Conservation (phyloP, 208 protist species). For the Crithidia expoeki region DNA sequence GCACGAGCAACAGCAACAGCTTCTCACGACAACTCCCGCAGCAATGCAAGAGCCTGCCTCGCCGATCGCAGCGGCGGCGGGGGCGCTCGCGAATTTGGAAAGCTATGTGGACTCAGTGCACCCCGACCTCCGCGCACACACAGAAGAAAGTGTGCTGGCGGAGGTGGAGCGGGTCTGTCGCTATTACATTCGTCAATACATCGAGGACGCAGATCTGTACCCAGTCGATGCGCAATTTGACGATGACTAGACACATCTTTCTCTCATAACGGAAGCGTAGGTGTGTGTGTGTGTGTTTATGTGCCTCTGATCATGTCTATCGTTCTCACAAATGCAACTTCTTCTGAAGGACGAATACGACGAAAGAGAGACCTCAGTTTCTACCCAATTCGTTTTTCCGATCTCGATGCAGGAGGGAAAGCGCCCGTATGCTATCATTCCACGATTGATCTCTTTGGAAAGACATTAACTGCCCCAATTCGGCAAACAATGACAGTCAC, state of each 20-base stretch:
- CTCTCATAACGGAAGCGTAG: not conserved
- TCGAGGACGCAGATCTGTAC: slow-evolving; percentile 8
- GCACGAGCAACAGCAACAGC: not conserved
- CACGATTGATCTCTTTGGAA: too few species aligned
- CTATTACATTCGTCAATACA: slow-evolving; percentile 17
- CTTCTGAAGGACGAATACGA: too few species aligned
- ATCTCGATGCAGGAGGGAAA: too few species aligned
- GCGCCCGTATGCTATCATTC: too few species aligned
- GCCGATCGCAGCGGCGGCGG: not conserved
- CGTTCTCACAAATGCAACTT: too few species aligned
- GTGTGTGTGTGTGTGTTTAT: not conserved
- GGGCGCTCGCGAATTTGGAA: slow-evolving; percentile 4
- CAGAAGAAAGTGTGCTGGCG: not conserved
- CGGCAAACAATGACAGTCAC: too few species aligned
- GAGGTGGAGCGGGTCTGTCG: slow-evolving; percentile 16
- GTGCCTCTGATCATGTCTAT: too few species aligned
- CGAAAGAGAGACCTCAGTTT: too few species aligned
- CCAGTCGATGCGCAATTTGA: slow-evolving; percentile 14
- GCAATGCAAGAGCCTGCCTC: not conserved
- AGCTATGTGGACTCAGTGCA: slow-evolving; percentile 17
- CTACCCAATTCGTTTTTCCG: too few species aligned
- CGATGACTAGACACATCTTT: not conserved
- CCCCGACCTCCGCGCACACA: slow-evolving; percentile 16
- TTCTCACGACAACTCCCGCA: not conserved
- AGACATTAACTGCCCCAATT: too few species aligned